Percentiles rank a stretch among this genome's conserved stretches.
phyloP scores from a whole-genome alignment of 2,329 filamentous ascomycete genomes.

The Aureobasidium uvarum region DNA sequence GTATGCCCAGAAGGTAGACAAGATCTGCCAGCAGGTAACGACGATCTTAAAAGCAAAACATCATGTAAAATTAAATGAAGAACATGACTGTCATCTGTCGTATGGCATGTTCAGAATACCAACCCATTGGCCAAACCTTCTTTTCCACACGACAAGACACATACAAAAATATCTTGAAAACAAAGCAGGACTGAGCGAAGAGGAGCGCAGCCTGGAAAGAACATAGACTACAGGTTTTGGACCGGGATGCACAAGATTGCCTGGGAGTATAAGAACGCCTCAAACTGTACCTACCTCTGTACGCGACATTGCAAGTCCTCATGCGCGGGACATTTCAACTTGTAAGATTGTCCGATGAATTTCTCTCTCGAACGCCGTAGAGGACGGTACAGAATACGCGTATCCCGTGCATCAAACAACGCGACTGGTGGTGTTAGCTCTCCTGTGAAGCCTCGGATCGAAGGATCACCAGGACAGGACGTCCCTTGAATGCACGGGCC shows the following conservation, averaged over 20 bases:
- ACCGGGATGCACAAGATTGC: neutral
- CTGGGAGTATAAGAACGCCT: neutral
- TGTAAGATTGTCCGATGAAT: neutral
- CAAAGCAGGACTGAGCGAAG: neutral
- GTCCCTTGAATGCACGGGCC: conserved; percentile 20
- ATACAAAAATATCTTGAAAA: neutral
- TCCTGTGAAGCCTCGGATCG: neutral
- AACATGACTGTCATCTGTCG: conserved; percentile 12
- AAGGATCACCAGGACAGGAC: conserved; percentile 17
- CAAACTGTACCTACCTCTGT: neutral
- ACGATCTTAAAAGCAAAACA: conserved; percentile 16
- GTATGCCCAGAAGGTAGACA: conserved; percentile 78
- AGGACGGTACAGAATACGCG: neutral
- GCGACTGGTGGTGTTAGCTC: neutral
- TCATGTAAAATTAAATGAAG: conserved; percentile 24
- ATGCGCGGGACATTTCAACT: neutral
- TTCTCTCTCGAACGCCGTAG: neutral
- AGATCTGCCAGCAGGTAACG: neutral
- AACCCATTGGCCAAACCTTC: neutral
- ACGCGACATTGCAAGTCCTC: neutral
- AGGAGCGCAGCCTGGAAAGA: neutral
- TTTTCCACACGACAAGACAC: neutral
- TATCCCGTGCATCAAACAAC: neutral
- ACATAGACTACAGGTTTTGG: neutral
- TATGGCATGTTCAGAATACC: conserved; percentile 14